Base-by-base conservation (phyloP, 148 eudicot genomes). In the Silene latifolia region DNA sequence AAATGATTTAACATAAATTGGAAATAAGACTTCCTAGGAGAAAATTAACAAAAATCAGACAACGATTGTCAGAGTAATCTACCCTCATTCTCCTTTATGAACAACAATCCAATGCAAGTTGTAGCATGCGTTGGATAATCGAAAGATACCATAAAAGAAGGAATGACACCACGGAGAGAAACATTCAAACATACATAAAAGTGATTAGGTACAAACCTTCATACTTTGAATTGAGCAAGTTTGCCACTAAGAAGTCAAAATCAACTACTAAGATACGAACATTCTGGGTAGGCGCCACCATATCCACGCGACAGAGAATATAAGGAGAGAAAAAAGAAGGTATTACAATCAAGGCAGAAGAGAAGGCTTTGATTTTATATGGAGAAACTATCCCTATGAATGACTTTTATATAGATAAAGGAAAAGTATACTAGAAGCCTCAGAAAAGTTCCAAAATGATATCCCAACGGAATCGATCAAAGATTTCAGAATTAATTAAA, bases 131-230 rank as follows among this genome's bases (percentile, higher is more conserved):
- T 27, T 27, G 29, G 29, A 27, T 27, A 58, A 58, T 18, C 44
- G 68, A 27, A 64, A 64, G 18, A 18, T 64, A 64, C 42, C 68
- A 5, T 1, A 42, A 27, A 64, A 64, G 17, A 21, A 64, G 7
- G 13, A 24, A 25, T 27, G 0, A 32, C 44, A 25, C 44, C n/a
- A n/a, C n/a, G n/a, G n/a, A n/a, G n/a, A n/a, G n/a, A n/a, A n/a
- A n/a, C n/a, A n/a, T n/a, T n/a, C 39, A 35, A 3, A 27, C 67
- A 63, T 12, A 27, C 24, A 63, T 11, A 12, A 35, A 35, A 35
- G 14, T 17, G 8, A 32, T 25, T 13, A 5, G 44, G 17, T 63
- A 76, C 78, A 76, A 39, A 76, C 79, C 79, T 76, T 27, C 27
- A 32, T 69, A 69, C 23, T 68, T 24, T 3, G 59, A 24, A 54